Percentiles rank a stretch among this genome's conserved stretches.
phyloP scores from a whole-genome alignment of 352 stramenopile genomes.

The Pythium oligandrum region DNA sequence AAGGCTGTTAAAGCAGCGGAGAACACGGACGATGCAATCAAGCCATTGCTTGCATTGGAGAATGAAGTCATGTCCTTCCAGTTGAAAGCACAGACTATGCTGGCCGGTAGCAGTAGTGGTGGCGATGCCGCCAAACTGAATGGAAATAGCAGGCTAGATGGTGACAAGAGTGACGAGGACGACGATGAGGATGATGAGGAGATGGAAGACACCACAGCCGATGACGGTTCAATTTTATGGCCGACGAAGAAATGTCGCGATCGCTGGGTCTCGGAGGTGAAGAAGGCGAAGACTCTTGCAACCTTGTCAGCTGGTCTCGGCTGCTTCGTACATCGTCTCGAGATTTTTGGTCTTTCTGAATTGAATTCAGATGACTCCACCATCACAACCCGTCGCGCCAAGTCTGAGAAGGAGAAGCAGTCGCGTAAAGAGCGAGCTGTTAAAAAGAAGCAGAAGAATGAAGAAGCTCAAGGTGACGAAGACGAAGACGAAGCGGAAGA shows the following conservation, averaged over 20 bases:
- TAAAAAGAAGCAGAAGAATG: conserved; percentile 63
- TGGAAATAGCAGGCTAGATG: conserved; percentile 16
- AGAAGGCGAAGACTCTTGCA: conserved; percentile 39
- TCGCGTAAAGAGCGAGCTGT: conserved; percentile 60
- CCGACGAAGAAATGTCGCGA: conserved; percentile 62
- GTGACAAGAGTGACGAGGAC: conserved; percentile 69
- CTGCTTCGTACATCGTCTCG: conserved; percentile 63
- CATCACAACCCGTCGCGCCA: conserved; percentile 42
- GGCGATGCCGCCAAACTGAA: conserved; percentile 2
- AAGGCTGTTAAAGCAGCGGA: conserved; percentile 32
- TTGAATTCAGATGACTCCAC: conserved; percentile 30
- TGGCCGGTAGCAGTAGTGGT: conserved; percentile 4
- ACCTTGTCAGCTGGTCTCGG: conserved; percentile 54
- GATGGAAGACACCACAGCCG: conserved; percentile 36
- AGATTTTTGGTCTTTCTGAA: conserved; percentile 61
- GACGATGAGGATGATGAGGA: conserved; percentile 73
- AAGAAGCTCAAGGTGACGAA: conserved; percentile 41
- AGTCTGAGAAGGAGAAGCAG: conserved; percentile 68
- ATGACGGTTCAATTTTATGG: conserved; percentile 69
- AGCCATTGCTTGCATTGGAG: conserved; percentile 51
- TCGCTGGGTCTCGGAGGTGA: conserved; percentile 68
- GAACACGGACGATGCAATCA: conserved; percentile 32
- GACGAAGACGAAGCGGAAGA: conserved; percentile 27
- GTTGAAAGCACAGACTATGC: conserved; percentile 20
- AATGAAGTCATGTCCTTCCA: conserved; percentile 59